Conservation (phyloP, 208 protist species). For the Strigomonas culicis region DNA sequence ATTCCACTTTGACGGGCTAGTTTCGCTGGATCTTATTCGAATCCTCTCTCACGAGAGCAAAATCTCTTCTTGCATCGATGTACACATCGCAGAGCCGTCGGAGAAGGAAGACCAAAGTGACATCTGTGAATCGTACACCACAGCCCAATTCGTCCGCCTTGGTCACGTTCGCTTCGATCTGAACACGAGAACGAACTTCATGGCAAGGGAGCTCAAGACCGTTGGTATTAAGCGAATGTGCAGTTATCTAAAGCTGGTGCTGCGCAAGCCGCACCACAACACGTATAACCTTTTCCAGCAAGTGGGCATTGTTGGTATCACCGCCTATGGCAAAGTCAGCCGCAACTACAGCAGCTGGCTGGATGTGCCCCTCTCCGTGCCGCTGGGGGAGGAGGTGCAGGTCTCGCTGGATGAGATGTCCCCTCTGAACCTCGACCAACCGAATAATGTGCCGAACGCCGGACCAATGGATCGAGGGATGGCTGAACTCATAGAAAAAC, state of each 20-base stretch:
- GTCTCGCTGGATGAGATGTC: constrained; percentile 80
- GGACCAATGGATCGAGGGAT: background rate
- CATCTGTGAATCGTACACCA: constrained; percentile 45
- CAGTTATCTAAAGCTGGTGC: constrained; percentile 82
- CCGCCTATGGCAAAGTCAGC: constrained; percentile 58
- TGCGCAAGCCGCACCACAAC: constrained; percentile 70
- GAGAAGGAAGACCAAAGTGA: constrained; percentile 48
- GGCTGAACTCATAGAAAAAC: constrained; percentile 15
- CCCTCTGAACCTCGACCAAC: constrained; percentile 27
- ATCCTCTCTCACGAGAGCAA: constrained; percentile 83
- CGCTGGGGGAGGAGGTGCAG: constrained; percentile 48
- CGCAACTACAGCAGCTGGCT: constrained; percentile 31
- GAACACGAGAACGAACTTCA: constrained; percentile 51
- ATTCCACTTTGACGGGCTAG: constrained; percentile 85
- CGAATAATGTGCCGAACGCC: background rate
- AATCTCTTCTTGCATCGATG: constrained; percentile 79
- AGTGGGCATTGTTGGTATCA: constrained; percentile 78
- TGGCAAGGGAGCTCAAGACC: constrained; percentile 86
- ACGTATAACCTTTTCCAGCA: constrained; percentile 87
- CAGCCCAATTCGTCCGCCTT: constrained; percentile 57
- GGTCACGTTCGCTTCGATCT: constrained; percentile 75
- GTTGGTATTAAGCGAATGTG: constrained; percentile 60
- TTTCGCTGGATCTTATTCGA: constrained; percentile 61
- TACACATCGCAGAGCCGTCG: constrained; percentile 59
- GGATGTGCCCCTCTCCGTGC: constrained; percentile 22